phyloP scores from a whole-genome alignment of 257 asterid genomes.

The Ajuga chamaepitys region DNA sequence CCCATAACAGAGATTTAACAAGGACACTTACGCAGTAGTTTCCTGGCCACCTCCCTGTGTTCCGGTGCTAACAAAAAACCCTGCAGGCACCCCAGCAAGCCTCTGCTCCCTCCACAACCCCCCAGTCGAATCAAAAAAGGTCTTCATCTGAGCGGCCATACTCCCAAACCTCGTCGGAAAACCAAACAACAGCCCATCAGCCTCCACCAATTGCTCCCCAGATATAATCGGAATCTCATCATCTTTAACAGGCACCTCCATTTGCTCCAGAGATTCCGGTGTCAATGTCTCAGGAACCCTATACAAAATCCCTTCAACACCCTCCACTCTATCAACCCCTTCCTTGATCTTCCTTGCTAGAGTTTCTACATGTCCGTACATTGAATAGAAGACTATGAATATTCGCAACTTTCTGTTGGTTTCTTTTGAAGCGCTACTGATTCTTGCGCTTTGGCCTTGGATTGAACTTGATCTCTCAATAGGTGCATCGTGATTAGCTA shows the following conservation, averaged over 20 bases:
- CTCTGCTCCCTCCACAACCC: slow-evolving; percentile 45
- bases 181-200: slow-evolving; percentile 51
- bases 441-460: slow-evolving; percentile 14
- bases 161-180: slow-evolving; percentile 48
- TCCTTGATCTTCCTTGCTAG: slow-evolving; percentile 45
- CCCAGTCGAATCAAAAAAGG: slow-evolving; percentile 46
- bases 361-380: slow-evolving; percentile 51
- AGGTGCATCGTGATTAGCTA: slow-evolving; percentile 15
- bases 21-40: slow-evolving; percentile 45
- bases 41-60: slow-evolving; percentile 69
- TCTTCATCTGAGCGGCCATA: slow-evolving; percentile 59
- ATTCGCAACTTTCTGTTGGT: slow-evolving; percentile 26
- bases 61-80: slow-evolving; percentile 50
- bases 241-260: slow-evolving; percentile 36
- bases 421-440: neutral
- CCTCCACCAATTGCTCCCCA: slow-evolving; percentile 35
- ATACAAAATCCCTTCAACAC: slow-evolving; percentile 41
- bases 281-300: slow-evolving; percentile 47
- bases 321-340: slow-evolving; percentile 46
- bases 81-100: slow-evolving; percentile 54
- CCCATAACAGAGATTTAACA: neutral
- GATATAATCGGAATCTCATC: slow-evolving; percentile 32
- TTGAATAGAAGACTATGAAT: slow-evolving; percentile 49
- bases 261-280: slow-evolving; percentile 30
- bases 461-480: slow-evolving; percentile 19